Percentiles rank a stretch among this genome's conserved stretches.
These are phyloP conservation scores for Rutidosis leptorrhynchoides DNA, from an alignment of 129 eudicot genomes.

Conservation along the genomic window DNA sequence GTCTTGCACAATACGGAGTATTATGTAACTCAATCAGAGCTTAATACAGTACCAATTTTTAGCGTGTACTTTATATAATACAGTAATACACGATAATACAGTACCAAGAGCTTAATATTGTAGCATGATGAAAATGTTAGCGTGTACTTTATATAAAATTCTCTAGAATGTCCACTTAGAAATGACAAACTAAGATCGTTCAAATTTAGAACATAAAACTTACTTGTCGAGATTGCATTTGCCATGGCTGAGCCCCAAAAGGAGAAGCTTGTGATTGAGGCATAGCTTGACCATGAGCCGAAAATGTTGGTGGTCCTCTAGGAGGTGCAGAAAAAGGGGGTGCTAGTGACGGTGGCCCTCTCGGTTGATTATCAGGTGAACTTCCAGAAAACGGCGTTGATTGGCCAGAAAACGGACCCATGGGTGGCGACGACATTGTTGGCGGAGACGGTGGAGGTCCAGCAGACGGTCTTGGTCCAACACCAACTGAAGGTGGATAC, in stretches of 20 bases:
- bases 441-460: slow-evolving; percentile 52
- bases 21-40: slow-evolving; percentile 2
- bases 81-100: background rate
- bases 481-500: slow-evolving; percentile 46
- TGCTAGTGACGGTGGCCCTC: slow-evolving; percentile 46
- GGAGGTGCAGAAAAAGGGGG: no score
- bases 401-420: slow-evolving; percentile 42
- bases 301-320: slow-evolving; percentile 48
- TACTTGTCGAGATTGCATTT: slow-evolving; percentile 65
- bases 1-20: slow-evolving; percentile 7
- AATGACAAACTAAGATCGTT: background rate
- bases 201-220: slow-evolving; percentile 8
- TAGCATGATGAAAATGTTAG: background rate
- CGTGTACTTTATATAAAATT: background rate
- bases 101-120: background rate
- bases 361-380: slow-evolving; percentile 38
- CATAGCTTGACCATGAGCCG: slow-evolving; percentile 46
- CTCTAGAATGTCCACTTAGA: background rate
- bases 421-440: slow-evolving; percentile 31
- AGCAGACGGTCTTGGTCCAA: slow-evolving; percentile 42
- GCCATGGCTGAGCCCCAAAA: slow-evolving; percentile 78
- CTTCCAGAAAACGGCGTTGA: slow-evolving; percentile 49
- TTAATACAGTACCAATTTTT: no score
- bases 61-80: no score
- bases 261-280: slow-evolving; percentile 56